These are phyloP conservation scores for Amanita rubescens DNA, from an alignment of 768 basidiomycete species.

Conservation along the genomic window DNA sequence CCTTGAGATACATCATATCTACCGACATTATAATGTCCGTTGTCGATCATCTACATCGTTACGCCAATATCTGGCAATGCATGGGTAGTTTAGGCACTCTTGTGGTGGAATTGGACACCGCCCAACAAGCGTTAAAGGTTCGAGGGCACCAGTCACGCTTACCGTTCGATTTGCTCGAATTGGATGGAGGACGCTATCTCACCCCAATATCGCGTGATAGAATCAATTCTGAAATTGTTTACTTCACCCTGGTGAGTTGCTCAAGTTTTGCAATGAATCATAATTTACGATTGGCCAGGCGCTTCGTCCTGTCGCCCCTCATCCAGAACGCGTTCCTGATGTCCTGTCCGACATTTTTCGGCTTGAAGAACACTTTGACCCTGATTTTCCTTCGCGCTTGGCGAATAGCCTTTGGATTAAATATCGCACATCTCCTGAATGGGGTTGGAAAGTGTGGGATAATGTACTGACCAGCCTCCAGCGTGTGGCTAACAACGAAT, in stretches of 20 bases:
- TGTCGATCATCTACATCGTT: constrained; percentile 66
- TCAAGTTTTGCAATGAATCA: background rate
- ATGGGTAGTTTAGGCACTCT: constrained; percentile 58
- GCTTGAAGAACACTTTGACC: constrained; percentile 50
- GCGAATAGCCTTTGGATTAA: constrained; percentile 80
- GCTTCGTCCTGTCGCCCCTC: constrained; percentile 36
- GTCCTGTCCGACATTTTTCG: constrained; percentile 58
- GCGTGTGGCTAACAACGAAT: constrained; percentile 52
- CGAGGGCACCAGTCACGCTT: constrained; percentile 60
- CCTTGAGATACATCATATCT: constrained; percentile 46
- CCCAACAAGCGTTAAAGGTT: constrained; percentile 56
- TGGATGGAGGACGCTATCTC: constrained; percentile 56
- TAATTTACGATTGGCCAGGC: constrained; percentile 24
- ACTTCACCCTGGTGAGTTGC: constrained; percentile 51
- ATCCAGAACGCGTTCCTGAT: constrained; percentile 35
- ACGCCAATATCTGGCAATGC: constrained; percentile 69
- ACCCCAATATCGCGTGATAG: constrained; percentile 48
- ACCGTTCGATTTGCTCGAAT: constrained; percentile 53
- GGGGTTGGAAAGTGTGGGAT: constrained; percentile 84
- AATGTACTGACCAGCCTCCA: constrained; percentile 70
- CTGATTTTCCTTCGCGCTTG: constrained; percentile 59
- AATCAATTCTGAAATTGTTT: constrained; percentile 49
- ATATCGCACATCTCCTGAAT: constrained; percentile 62
- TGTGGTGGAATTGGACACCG: constrained; percentile 49
- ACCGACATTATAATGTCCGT: constrained; percentile 50